Conservation (phyloP, 2,329 filamentous ascomycete genomes). For the Cyclaneusma minus region DNA sequence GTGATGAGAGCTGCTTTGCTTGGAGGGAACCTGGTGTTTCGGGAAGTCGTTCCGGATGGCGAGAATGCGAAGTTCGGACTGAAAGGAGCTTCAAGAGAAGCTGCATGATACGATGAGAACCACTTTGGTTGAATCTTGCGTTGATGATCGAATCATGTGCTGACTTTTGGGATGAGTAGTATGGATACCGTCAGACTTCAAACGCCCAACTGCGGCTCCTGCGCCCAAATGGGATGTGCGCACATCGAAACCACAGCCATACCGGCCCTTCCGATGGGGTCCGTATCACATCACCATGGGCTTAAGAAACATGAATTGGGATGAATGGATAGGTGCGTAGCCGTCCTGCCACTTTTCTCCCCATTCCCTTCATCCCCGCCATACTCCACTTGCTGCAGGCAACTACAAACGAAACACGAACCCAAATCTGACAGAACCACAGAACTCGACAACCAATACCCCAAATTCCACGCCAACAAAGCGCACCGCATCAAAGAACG, state of each 20-base stretch:
- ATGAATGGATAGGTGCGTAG: slow-evolving; percentile 20
- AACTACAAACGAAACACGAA: too few relatives aligned
- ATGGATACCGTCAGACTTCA: slow-evolving; percentile 17
- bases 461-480: slow-evolving; percentile 59
- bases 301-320: slow-evolving; percentile 18
- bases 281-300: slow-evolving; percentile 20
- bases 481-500: slow-evolving; percentile 49
- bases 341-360: neutral
- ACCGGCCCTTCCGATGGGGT: slow-evolving; percentile 18
- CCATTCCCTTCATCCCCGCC: slow-evolving; percentile 1
- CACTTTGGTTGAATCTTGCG: too few relatives aligned
- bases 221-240: slow-evolving; percentile 16
- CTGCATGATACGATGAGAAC: too few relatives aligned
- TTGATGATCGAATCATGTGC: neutral
- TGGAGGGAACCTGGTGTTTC: too few relatives aligned
- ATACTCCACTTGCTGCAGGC: too few relatives aligned
- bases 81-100: too few relatives aligned
- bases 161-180: slow-evolving; percentile 10
- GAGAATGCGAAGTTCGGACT: neutral
- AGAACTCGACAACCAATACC: slow-evolving; percentile 70
- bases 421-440: slow-evolving; percentile 6
- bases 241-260: slow-evolving; percentile 17
- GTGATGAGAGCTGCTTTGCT: too few relatives aligned
- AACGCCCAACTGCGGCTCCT: slow-evolving; percentile 15
- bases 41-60: too few relatives aligned